These are phyloP conservation scores for Amanita polypyramis DNA, from an alignment of 768 basidiomycete species.

Conservation along the genomic window DNA sequence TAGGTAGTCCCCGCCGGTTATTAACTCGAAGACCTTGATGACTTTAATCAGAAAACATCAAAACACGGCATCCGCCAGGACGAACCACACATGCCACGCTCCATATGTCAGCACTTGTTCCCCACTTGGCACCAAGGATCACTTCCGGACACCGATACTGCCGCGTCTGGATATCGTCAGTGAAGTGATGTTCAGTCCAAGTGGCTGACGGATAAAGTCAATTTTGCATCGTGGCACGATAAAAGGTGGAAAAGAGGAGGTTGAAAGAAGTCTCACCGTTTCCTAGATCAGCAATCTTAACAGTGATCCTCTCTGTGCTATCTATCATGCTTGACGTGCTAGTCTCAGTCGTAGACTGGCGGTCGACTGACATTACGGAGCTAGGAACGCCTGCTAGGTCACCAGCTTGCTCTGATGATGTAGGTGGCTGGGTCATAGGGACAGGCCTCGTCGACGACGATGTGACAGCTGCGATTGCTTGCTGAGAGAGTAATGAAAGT, in stretches of 20 bases:
- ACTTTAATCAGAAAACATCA: constrained; percentile 2
- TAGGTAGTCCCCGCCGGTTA: constrained; percentile 95
- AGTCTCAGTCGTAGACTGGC: constrained; percentile 20
- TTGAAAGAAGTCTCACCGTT: constrained; percentile 50
- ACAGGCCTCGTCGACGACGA: constrained; percentile 14
- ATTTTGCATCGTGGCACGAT: background rate
- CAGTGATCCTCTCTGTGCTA: constrained; percentile 67
- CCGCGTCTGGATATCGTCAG: constrained; percentile 96
- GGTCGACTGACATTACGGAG: constrained; percentile 25
- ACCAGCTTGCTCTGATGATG: constrained; percentile 11
- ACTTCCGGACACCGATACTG: constrained; percentile 98
- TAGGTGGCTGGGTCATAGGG: constrained; percentile 15
- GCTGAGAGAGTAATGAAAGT: constrained; percentile 68
- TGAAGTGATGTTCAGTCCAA: constrained; percentile 93
- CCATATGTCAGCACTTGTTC: constrained; percentile 93
- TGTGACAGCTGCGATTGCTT: constrained; percentile 33
- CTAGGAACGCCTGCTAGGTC: constrained; percentile 14
- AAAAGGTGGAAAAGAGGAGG: constrained; percentile 4
- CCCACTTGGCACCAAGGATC: constrained; percentile 94
- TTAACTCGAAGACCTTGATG: constrained; percentile 80
- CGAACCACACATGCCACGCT: constrained; percentile 88
- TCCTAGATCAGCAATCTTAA: constrained; percentile 97
- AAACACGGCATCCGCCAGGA: constrained; percentile 9
- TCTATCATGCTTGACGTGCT: constrained; percentile 15
- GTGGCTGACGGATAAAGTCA: constrained; percentile 38